Base-by-base conservation (phyloP, 2,329 filamentous ascomycete species). In the Dothiorella sarmentorum region DNA sequence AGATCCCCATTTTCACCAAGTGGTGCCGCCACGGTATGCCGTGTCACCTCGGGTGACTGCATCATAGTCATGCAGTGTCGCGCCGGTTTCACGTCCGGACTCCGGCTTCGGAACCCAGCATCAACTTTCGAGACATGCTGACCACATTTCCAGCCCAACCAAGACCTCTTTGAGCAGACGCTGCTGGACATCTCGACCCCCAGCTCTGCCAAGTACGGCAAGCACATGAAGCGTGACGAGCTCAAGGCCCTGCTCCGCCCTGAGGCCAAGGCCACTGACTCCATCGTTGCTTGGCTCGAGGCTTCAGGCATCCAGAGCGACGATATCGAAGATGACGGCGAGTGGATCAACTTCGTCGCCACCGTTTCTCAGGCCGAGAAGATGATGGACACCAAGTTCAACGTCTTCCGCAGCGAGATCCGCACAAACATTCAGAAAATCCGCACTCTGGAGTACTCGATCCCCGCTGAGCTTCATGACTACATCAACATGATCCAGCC, bases 401-500 rank as follows among this genome's bases (percentile, higher is more conserved):
- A 76, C 59, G 78, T 79, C 63, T 88, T 83, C 66, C 75, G 79
- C 60, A 78, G 81, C 63, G 65, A 72, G 11, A 69, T 72, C 11
- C 70, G 71, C n/a, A 73, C 71, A 18, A 67, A 73, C 11, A 66
- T 70, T 9, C 72, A 74, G 37, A 79, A 76, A 63, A 76, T 87
- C 37, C 79, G 85, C 42, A 79, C 81, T 4, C 70, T 82, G 15
- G 73, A 78, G 45, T 89, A 89, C 70, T 87, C 83, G 0, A 78
- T 89, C 1, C 87, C 86, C 0, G 75, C 75, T 52, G 69, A 77
- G 0, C 69, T 89, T 7, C 76, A 78, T 55, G 65, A 74, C 42
- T 76, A 84, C 64, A 77, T 89, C 59, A 81, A 83, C 60, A 77
- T 87, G 66, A 82, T 88, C 49, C 83, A 87, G 68, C 85, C 85